Evolutionary conservation across 2,329 filamentous ascomycete species (phyloP).

Genomic region (Emericellopsis atlantica): DNA sequence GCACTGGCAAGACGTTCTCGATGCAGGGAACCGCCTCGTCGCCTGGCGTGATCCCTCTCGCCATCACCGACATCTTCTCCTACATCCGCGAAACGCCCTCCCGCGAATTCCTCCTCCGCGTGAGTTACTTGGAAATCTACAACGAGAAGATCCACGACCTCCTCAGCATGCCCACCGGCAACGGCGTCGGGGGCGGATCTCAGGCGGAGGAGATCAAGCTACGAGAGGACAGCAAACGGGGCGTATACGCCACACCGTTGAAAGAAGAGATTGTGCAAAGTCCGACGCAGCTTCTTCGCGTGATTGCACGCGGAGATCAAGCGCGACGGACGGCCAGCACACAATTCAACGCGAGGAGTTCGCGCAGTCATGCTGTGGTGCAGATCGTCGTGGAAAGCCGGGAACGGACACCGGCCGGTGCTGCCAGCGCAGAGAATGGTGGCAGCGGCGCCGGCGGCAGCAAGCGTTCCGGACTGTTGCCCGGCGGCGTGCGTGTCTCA

Average conservation of each 20-base stretch:
- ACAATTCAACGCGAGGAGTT: slow-evolving; percentile 93
- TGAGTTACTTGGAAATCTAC: slow-evolving; percentile 98
- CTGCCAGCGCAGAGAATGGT: slow-evolving; percentile 19
- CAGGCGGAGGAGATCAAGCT: slow-evolving; percentile 91
- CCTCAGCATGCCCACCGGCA: slow-evolving; percentile 58
- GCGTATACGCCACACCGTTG: slow-evolving; percentile 88
- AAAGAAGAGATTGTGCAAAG: slow-evolving; percentile 99
- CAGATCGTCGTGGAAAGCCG: slow-evolving; percentile 97
- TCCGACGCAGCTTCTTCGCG: slow-evolving; percentile 83
- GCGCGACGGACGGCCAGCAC: slow-evolving; percentile 85
- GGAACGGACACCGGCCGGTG: slow-evolving; percentile 49
- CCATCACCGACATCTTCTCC: slow-evolving; percentile 97
- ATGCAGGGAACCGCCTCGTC: slow-evolving; percentile 97
- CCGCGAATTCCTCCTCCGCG: slow-evolving; percentile 83
- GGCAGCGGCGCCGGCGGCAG: slow-evolving; percentile 38
- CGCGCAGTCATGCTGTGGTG: slow-evolving; percentile 93
- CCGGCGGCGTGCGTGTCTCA: slow-evolving; percentile 88
- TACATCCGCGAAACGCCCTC: slow-evolving; percentile 96
- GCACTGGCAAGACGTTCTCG: slow-evolving; percentile 96
- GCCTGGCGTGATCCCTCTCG: slow-evolving; percentile 90
- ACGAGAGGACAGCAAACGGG: slow-evolving; percentile 88
- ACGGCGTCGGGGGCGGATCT: slow-evolving; percentile 36
- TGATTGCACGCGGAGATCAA: slow-evolving; percentile 89
- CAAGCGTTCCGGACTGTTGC: slow-evolving; percentile 58
- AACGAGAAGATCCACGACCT: slow-evolving; percentile 96